Conservation (phyloP, 208 protist genomes). For the Herpetomonas tarakana region DNA sequence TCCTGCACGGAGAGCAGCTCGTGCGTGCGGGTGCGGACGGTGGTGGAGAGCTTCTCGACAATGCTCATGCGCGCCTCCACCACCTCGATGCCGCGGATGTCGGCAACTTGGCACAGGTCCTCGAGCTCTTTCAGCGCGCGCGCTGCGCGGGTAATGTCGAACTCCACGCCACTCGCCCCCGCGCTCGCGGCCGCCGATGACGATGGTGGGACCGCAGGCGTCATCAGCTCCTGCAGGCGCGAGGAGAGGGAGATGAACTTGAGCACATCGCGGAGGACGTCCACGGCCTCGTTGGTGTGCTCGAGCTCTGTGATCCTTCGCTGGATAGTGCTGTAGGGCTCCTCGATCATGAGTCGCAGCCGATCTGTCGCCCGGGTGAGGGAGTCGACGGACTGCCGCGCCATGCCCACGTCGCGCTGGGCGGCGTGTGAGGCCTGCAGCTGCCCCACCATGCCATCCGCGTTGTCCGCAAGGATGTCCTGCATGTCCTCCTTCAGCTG, state of each 20-base stretch:
- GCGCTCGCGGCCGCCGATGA: not conserved
- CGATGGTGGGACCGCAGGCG: not conserved
- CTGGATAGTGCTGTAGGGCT: constrained; percentile 53
- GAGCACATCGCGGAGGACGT: constrained; percentile 44
- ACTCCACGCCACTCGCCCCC: constrained; percentile 4
- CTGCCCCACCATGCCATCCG: constrained; percentile 58
- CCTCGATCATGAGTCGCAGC: constrained; percentile 64
- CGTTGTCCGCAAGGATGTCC: constrained; percentile 46
- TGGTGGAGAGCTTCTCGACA: constrained; percentile 43
- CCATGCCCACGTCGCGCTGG: constrained; percentile 42
- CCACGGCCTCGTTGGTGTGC: constrained; percentile 45
- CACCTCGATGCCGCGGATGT: constrained; percentile 48
- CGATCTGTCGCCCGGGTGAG: constrained; percentile 47
- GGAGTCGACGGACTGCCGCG: constrained; percentile 45
- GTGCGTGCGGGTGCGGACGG: constrained; percentile 42
- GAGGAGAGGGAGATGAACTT: constrained; percentile 50
- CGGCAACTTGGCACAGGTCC: constrained; percentile 37
- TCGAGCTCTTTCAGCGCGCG: constrained; percentile 66
- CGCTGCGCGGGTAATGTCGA: constrained; percentile 52
- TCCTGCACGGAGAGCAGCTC: constrained; percentile 47
- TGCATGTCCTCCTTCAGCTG: constrained; percentile 45
- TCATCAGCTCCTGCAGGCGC: constrained; percentile 44
- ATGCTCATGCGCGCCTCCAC: constrained; percentile 48
- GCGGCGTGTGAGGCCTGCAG: constrained; percentile 51
- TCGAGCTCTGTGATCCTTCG: constrained; percentile 53